A percentile compares a stretch with the other conserved stretches of the same genome.
These are phyloP conservation scores for Zymoseptoria tritici DNA, from an alignment of 2,329 filamentous ascomycete genomes.

Conservation along the genomic window DNA sequence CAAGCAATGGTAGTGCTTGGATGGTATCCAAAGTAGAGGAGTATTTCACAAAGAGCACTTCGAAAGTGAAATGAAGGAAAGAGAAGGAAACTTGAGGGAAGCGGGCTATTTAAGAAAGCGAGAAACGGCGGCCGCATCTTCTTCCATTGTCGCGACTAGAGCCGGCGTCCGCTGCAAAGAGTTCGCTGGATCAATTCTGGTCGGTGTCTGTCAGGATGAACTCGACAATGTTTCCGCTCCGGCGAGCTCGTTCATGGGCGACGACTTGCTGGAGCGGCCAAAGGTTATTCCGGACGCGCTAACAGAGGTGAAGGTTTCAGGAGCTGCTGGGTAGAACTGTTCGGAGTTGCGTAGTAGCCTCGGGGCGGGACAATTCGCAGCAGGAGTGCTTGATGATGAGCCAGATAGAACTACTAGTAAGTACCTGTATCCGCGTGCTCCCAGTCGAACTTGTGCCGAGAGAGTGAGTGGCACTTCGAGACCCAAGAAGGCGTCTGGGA, in stretches of 20 bases:
- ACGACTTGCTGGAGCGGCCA: neutral
- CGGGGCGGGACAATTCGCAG: neutral
- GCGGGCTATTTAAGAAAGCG: conserved; percentile 10
- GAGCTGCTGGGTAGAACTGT: neutral
- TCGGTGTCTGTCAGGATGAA: conserved; percentile 8
- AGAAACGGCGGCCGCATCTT: conserved; percentile 13
- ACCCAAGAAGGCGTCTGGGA: too few relatives aligned
- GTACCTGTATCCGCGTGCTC: too few relatives aligned
- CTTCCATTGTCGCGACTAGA: conserved; percentile 11
- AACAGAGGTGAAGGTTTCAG: neutral
- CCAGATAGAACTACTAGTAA: too few relatives aligned
- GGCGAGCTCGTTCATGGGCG: neutral
- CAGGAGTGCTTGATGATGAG: neutral
- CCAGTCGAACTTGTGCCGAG: too few relatives aligned
- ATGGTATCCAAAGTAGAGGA: neutral
- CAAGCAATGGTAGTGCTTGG: neutral
- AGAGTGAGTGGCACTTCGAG: too few relatives aligned
- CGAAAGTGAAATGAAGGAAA: conserved; percentile 8
- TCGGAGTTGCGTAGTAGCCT: neutral
- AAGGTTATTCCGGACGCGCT: neutral
- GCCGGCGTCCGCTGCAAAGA: conserved; percentile 17
- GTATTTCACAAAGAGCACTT: neutral
- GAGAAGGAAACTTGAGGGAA: conserved; percentile 9
- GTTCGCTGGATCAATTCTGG: conserved; percentile 16
- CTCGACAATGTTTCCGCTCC: conserved; percentile 1